Conservation (phyloP, 306 rosid species). For the Glycine tomentella region DNA sequence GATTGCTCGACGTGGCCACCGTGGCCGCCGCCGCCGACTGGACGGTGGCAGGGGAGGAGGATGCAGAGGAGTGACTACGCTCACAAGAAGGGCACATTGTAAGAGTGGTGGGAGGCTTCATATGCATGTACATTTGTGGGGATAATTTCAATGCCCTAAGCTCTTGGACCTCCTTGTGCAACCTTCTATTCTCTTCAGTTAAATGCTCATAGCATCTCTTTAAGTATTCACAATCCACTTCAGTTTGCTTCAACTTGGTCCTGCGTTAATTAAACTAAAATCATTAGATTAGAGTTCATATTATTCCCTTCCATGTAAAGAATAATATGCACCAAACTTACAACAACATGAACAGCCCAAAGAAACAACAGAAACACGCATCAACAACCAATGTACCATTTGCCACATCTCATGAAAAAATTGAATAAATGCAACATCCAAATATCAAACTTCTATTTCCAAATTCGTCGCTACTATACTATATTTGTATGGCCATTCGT, state of each 20-base stretch:
- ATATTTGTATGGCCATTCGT: not conserved
- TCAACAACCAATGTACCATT: not conserved
- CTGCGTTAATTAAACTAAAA: conserved; percentile 49
- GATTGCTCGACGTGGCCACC: not conserved
- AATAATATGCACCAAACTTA: too few species aligned
- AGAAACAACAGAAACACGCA: not conserved
- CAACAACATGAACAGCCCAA: not conserved
- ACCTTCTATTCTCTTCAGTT: conserved; percentile 71
- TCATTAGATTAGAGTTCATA: not conserved
- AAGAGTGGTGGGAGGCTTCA: conserved; percentile 94
- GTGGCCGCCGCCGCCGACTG: not conserved
- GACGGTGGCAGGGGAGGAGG: conserved; percentile 44
- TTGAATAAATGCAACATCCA: not conserved
- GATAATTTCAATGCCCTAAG: conserved; percentile 77
- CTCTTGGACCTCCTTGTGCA: conserved; percentile 84
- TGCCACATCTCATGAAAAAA: too few species aligned
- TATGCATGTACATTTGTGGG: conserved; percentile 78
- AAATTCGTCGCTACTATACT: not conserved
- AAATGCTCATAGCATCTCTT: conserved; percentile 76
- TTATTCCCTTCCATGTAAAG: not conserved
- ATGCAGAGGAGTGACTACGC: conserved; percentile 58
- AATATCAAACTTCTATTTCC: not conserved
- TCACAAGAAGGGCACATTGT: conserved; percentile 88
- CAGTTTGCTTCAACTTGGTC: conserved; percentile 86
- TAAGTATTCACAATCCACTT: conserved; percentile 80